phyloP scores from a whole-genome alignment of 139 green algal genomes.

The Asterochloris erici region DNA sequence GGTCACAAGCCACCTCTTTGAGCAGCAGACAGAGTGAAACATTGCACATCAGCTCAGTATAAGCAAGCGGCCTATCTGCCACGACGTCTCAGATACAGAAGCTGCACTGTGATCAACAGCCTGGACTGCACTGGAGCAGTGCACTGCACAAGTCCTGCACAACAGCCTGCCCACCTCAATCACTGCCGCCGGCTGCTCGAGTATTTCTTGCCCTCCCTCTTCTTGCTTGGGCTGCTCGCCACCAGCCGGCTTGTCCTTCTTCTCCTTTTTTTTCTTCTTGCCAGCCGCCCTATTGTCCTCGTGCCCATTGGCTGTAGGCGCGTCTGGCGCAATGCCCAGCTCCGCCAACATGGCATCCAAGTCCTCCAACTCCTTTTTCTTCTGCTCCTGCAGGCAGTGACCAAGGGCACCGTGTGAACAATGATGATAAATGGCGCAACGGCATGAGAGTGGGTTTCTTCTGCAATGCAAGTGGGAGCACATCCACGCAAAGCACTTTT shows the following conservation, averaged over 20 bases:
- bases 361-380: constrained; percentile 53
- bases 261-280: constrained; percentile 32
- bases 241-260: constrained; percentile 14
- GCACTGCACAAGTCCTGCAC: not conserved
- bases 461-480: not conserved
- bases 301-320: constrained; percentile 10
- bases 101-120: not conserved
- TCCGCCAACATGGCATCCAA: constrained; percentile 47
- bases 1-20: too few species aligned
- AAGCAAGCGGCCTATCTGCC: not conserved
- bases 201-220: constrained; percentile 1
- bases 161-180: not conserved
- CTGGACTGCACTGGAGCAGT: not conserved
- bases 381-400: constrained; percentile 35
- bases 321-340: constrained; percentile 38
- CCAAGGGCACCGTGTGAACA: not conserved
- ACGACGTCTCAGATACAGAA: not conserved
- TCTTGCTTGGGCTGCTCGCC: not conserved
- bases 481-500: not conserved
- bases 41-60: too few species aligned
- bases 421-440: not conserved
- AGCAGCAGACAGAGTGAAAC: too few species aligned
- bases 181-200: not conserved
- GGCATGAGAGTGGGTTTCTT: not conserved
- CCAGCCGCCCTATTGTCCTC: constrained; percentile 19